Evolutionary conservation across 2,329 filamentous ascomycete genomes (phyloP).

Genomic region (Hortaea sp.): DNA sequence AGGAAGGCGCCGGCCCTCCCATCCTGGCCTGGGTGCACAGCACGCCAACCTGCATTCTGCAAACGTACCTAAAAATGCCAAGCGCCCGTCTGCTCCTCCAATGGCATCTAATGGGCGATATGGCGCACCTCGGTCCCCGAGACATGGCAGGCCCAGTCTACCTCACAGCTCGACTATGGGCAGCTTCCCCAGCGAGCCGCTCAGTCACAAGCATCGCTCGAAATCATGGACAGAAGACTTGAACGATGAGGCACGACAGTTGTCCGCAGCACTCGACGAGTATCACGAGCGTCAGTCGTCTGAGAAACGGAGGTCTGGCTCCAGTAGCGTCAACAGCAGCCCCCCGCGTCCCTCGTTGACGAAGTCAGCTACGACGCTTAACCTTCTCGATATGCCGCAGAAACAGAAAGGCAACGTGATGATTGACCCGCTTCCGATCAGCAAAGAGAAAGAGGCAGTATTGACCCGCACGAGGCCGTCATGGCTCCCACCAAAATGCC

Average conservation of each 20-base stretch:
- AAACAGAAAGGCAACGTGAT: conserved; percentile 66
- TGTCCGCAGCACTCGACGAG: conserved; percentile 73
- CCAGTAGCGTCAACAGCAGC: conserved; percentile 12
- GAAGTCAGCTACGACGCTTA: conserved; percentile 16
- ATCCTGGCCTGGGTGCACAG: conserved; percentile 12
- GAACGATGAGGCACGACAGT: conserved; percentile 59
- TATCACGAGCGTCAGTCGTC: conserved; percentile 45
- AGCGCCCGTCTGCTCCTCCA: conserved; percentile 21
- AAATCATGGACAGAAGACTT: conserved; percentile 69
- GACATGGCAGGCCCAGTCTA: conserved; percentile 16
- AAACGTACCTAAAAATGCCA: conserved; percentile 26
- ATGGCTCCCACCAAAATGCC: conserved; percentile 79
- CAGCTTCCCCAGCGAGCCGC: conserved; percentile 16
- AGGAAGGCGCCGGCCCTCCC: conserved; percentile 18
- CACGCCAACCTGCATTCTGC: conserved; percentile 21
- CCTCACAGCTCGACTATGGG: conserved; percentile 22
- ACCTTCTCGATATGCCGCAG: conserved; percentile 42
- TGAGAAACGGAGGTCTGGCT: conserved; percentile 35
- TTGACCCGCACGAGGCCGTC: conserved; percentile 67
- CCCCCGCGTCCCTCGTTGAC: conserved; percentile 15
- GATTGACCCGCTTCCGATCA: conserved; percentile 74
- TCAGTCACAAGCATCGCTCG: conserved; percentile 30
- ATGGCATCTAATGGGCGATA: conserved; percentile 13
- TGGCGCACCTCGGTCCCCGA: conserved; percentile 19
- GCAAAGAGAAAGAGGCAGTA: conserved; percentile 78